Percentiles rank a stretch among this genome's conserved stretches.
Evolutionary conservation across 129 eudicot species (phyloP).

Genomic region (Gnaphalium uliginosum): DNA sequence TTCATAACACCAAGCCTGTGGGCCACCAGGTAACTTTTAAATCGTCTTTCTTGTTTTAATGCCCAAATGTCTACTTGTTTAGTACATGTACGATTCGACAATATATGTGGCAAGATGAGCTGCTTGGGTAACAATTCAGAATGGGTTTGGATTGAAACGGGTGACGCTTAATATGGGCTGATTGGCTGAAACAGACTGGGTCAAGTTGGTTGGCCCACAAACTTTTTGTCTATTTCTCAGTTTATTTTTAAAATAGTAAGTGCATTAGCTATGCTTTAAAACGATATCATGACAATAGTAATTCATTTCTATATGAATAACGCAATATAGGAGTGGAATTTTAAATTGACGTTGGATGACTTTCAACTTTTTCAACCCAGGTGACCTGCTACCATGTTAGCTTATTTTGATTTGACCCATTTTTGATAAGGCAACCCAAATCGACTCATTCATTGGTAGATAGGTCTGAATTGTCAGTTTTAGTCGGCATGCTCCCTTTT

Average conservation of each 20-base stretch:
- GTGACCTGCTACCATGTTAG: not conserved
- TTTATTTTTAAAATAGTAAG: not conserved
- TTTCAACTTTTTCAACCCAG: not conserved
- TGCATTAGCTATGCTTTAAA: not conserved
- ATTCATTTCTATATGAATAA: not conserved
- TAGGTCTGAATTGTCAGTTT: not conserved
- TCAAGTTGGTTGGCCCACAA: not conserved
- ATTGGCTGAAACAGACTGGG: not conserved
- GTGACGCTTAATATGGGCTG: not conserved
- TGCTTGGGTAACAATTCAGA: not conserved
- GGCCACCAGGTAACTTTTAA: conserved; percentile 78
- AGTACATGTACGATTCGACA: not conserved
- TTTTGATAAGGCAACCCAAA: not conserved
- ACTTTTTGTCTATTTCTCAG: not conserved
- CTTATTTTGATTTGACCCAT: not conserved
- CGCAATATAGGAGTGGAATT: not conserved
- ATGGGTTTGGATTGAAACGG: not conserved
- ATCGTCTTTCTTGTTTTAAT: conserved; percentile 30
- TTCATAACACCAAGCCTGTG: conserved; percentile 91
- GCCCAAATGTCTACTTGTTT: not conserved
- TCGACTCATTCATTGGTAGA: not conserved
- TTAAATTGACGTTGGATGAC: not conserved
- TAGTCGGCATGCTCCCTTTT: not conserved
- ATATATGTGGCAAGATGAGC: not conserved
- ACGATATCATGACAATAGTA: not conserved